Evolutionary conservation across 805 yeast genomes (phyloP).

Genomic region (Saccharomycopsis guyanensis): DNA sequence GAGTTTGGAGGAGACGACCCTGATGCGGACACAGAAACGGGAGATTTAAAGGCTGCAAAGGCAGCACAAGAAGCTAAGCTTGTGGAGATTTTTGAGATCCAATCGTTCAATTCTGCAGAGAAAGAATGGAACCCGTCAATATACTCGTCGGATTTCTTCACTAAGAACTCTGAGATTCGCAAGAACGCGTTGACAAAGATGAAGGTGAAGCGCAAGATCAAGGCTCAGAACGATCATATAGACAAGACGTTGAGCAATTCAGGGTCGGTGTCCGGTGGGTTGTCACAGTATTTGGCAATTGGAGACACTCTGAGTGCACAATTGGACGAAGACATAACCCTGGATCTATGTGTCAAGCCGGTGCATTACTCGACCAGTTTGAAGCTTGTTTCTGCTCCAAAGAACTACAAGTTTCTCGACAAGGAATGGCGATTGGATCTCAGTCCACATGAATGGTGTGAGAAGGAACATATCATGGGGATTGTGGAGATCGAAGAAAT

Average conservation of each 20-base stretch:
- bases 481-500: constrained; percentile 58
- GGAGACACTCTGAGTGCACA: background rate
- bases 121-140: constrained; percentile 47
- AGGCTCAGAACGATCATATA: constrained; percentile 10
- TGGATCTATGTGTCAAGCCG: constrained; percentile 9
- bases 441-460: constrained; percentile 58
- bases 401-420: constrained; percentile 23
- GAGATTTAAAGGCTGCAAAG: no score
- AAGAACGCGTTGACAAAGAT: constrained; percentile 5
- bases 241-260: background rate
- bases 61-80: constrained; percentile 34
- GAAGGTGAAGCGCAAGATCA: constrained; percentile 11
- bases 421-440: constrained; percentile 62
- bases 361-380: constrained; percentile 12
- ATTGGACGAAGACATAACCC: background rate
- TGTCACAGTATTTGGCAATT: constrained; percentile 8
- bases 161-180: constrained; percentile 17
- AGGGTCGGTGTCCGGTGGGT: background rate
- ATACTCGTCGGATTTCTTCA: constrained; percentile 18
- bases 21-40: background rate
- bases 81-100: constrained; percentile 65
- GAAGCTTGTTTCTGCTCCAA: constrained; percentile 13
- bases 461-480: constrained; percentile 38
- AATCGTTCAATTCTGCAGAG: constrained; percentile 38
- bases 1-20: background rate